phyloP scores from a whole-genome alignment of 2,329 filamentous ascomycete genomes.

The Fusarium coffeatum region DNA sequence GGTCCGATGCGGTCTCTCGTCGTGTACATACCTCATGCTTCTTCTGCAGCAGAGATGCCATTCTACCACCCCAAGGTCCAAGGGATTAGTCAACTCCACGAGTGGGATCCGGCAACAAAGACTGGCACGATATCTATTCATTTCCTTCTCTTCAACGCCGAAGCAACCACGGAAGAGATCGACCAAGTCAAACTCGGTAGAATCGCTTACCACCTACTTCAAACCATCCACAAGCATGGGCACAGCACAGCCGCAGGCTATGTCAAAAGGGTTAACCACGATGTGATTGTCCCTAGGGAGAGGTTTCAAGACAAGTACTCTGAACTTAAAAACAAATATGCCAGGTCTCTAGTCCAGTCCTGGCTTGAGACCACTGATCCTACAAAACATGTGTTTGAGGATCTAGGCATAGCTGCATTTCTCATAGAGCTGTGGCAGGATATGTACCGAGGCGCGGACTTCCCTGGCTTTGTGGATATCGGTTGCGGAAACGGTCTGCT shows the following conservation, averaged over 20 bases:
- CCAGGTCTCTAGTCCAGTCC: constrained; percentile 72
- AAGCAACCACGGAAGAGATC: constrained; percentile 38
- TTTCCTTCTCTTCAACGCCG: constrained; percentile 63
- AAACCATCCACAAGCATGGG: constrained; percentile 78
- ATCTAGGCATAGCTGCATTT: constrained; percentile 90
- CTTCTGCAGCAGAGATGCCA: constrained; percentile 72
- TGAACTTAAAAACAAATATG: constrained; percentile 82
- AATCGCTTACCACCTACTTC: constrained; percentile 75
- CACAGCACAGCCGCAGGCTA: constrained; percentile 74
- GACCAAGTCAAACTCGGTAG: constrained; percentile 65
- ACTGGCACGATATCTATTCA: constrained; percentile 69
- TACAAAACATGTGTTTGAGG: constrained; percentile 93
- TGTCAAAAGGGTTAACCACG: constrained; percentile 85
- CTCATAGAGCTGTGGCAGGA: constrained; percentile 89
- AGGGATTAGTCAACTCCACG: constrained; percentile 80
- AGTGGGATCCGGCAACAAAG: constrained; percentile 61
- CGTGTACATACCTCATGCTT: constrained; percentile 81
- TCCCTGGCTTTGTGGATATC: constrained; percentile 94
- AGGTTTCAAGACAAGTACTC: constrained; percentile 85
- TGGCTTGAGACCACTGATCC: constrained; percentile 93
- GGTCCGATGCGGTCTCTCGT: constrained; percentile 58
- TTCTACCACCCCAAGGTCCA: constrained; percentile 88
- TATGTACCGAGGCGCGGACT: constrained; percentile 74
- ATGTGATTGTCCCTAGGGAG: constrained; percentile 80
- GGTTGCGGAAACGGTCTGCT: constrained; percentile 95